These are phyloP conservation scores for Trametes hirsuta DNA, from an alignment of 1,284 basidiomycete species.

Conservation along the genomic window DNA sequence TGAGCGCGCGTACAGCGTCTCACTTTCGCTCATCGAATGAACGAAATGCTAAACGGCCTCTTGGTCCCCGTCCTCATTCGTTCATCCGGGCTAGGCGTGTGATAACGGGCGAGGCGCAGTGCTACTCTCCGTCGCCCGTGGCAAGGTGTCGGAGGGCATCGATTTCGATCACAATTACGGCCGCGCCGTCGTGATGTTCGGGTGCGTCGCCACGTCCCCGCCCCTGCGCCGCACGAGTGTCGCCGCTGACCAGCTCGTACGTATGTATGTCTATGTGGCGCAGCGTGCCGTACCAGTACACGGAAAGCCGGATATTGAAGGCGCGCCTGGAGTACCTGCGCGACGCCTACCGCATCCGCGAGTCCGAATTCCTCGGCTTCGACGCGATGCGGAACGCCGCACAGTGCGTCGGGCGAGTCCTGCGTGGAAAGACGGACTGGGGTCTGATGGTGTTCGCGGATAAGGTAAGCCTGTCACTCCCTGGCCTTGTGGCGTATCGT, in stretches of 20 bases:
- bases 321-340: slow-evolving; percentile 96
- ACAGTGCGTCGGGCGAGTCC: slow-evolving; percentile 96
- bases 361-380: slow-evolving; percentile 98
- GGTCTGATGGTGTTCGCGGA: slow-evolving; percentile 99
- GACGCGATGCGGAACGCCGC: slow-evolving; percentile 99
- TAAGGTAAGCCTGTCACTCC: slow-evolving; percentile 55
- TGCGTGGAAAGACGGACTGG: slow-evolving; percentile 99
- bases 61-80: background rate
- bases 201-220: slow-evolving; percentile 52
- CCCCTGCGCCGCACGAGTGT: background rate
- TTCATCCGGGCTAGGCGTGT: slow-evolving; percentile 70
- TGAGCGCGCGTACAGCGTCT: slow-evolving; percentile 40
- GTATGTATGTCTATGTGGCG: background rate
- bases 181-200: slow-evolving; percentile 99
- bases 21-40: background rate
- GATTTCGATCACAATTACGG: slow-evolving; percentile 99
- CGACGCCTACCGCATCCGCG: slow-evolving; percentile 97
- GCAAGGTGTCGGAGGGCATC: slow-evolving; percentile 99
- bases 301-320: slow-evolving; percentile 96
- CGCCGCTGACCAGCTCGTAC: background rate
- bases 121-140: slow-evolving; percentile 94
- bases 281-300: slow-evolving; percentile 98
- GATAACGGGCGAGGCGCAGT: slow-evolving; percentile 99
- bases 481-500: background rate
- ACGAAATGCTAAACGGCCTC: background rate